phyloP scores from a whole-genome alignment of 495 filamentous ascomycete genomes.

The Glutinoglossum americanum region DNA sequence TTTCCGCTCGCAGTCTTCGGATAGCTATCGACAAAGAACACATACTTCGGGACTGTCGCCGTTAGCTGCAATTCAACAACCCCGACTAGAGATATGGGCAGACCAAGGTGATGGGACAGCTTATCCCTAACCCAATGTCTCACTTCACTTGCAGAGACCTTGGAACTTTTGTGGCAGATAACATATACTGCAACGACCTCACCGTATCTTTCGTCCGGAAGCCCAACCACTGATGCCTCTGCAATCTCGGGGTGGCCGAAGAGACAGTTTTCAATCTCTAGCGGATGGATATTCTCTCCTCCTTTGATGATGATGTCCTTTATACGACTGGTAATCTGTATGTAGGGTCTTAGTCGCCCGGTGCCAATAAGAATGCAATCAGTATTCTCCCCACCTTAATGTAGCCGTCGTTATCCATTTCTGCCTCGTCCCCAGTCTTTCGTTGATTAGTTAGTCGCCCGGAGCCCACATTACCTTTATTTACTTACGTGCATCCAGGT shows the following conservation, averaged over 20 bases:
- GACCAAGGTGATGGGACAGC: conserved; percentile 55
- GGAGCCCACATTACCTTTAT: background rate
- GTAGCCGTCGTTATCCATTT: conserved; percentile 54
- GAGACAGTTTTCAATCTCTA: conserved; percentile 87
- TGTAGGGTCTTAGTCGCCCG: conserved; percentile 9
- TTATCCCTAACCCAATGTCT: conserved; percentile 48
- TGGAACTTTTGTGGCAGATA: conserved; percentile 25
- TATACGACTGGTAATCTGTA: conserved; percentile 38
- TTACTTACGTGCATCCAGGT: conserved; percentile 45
- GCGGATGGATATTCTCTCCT: conserved; percentile 89
- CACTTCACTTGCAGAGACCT: conserved; percentile 30
- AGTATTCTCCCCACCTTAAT: conserved; percentile 22
- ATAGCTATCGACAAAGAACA: conserved; percentile 64
- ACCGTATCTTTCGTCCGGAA: conserved; percentile 68
- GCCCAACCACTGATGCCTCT: conserved; percentile 64
- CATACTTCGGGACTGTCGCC: conserved; percentile 53
- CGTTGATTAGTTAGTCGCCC: conserved; percentile 16
- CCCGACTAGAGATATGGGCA: conserved; percentile 9
- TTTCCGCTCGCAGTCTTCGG: conserved; percentile 95
- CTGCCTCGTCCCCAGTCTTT: conserved; percentile 78
- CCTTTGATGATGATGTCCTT: conserved; percentile 89
- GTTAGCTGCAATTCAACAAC: background rate
- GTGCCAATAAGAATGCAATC: conserved; percentile 14
- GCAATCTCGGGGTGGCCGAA: conserved; percentile 42
- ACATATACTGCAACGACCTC: conserved; percentile 78